Conservation (phyloP, 306 rosid genomes). For the Rosa lucieae region DNA sequence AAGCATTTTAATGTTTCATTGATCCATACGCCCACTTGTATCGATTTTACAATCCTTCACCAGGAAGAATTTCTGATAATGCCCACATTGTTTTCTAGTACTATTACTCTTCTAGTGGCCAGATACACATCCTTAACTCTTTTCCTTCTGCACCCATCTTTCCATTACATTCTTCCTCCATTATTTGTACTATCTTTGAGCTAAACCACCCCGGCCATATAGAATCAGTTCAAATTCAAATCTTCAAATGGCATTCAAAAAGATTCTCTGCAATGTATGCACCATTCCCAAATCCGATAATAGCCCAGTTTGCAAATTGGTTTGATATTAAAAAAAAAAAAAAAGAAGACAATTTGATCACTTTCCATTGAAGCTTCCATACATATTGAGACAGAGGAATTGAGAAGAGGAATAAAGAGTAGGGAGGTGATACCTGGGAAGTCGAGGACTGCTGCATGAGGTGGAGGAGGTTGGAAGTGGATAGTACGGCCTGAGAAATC, state of each 20-base stretch:
- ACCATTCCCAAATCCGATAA: background rate
- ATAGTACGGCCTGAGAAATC: slow-evolving; percentile 77
- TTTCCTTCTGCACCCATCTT: background rate
- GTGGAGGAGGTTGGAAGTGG: slow-evolving; percentile 82
- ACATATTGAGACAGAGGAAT: background rate
- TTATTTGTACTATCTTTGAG: background rate
- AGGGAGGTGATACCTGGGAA: slow-evolving; percentile 48
- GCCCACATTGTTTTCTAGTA: no score
- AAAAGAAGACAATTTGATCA: background rate
- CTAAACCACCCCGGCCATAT: background rate
- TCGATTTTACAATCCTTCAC: background rate
- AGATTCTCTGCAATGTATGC: background rate
- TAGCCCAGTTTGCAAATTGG: slow-evolving; percentile 6
- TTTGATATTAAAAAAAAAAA: background rate
- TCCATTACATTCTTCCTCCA: background rate
- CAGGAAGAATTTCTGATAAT: no score
- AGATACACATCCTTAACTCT: background rate
- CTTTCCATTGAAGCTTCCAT: background rate
- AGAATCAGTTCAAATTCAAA: background rate
- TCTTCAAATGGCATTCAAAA: background rate
- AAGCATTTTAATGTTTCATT: no score
- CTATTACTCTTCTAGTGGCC: no score
- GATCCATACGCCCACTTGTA: background rate
- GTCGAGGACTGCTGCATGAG: slow-evolving; percentile 85
- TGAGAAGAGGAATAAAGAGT: slow-evolving; percentile 3